These are phyloP conservation scores for Gossypium australe DNA, from an alignment of 345 rosid genomes.

Conservation along the genomic window DNA sequence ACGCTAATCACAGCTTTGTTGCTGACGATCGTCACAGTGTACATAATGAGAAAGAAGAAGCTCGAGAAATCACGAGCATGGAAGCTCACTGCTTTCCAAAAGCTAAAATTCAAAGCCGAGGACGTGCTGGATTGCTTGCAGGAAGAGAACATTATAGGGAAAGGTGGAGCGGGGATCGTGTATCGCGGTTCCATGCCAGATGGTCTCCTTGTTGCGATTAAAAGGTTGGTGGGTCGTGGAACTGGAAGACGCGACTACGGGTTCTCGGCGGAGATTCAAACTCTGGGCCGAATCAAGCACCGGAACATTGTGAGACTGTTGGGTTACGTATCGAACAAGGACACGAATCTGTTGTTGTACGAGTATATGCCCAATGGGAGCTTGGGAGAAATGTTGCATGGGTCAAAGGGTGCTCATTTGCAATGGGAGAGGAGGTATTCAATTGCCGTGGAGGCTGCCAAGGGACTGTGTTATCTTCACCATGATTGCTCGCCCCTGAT, in stretches of 20 bases:
- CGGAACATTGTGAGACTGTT: slow-evolving; percentile 76
- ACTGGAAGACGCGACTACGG: slow-evolving; percentile 67
- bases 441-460: slow-evolving; percentile 77
- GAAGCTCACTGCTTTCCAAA: slow-evolving; percentile 83
- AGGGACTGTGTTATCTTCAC: slow-evolving; percentile 84
- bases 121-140: slow-evolving; percentile 75
- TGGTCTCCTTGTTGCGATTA: slow-evolving; percentile 70
- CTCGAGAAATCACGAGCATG: slow-evolving; percentile 47
- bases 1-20: slow-evolving; percentile 36
- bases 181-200: slow-evolving; percentile 79
- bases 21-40: slow-evolving; percentile 37
- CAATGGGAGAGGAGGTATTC: slow-evolving; percentile 68
- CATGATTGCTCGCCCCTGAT: slow-evolving; percentile 91
- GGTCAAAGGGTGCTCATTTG: slow-evolving; percentile 81
- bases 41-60: slow-evolving; percentile 41
- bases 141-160: slow-evolving; percentile 88
- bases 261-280: slow-evolving; percentile 89
- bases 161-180: slow-evolving; percentile 90
- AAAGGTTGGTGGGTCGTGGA: slow-evolving; percentile 60
- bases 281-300: slow-evolving; percentile 77
- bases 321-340: slow-evolving; percentile 80
- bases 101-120: slow-evolving; percentile 68
- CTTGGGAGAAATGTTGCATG: slow-evolving; percentile 79
- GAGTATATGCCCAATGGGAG: slow-evolving; percentile 95
- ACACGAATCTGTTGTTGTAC: slow-evolving; percentile 67